Percentiles rank a stretch among this genome's conserved stretches.
phyloP scores from a whole-genome alignment of 371 early-diverging fungal species.

The Phascolomyces articulosus region DNA sequence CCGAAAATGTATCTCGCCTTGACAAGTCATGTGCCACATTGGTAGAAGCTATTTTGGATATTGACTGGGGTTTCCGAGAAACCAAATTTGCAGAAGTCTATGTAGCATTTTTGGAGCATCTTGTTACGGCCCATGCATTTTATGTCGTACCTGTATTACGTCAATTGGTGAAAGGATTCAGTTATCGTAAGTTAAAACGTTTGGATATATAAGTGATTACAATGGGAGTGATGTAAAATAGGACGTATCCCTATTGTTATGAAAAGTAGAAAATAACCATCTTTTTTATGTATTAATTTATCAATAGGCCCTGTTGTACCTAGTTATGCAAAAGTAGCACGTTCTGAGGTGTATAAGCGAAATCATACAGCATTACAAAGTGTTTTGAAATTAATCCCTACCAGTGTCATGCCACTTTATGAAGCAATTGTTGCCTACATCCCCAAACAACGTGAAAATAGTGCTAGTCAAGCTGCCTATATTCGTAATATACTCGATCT shows the following conservation, averaged over 20 bases:
- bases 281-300: too few species aligned
- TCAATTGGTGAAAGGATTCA: conserved; percentile 63
- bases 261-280: too few species aligned
- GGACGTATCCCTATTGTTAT: too few species aligned
- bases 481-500: conserved; percentile 76
- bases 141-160: conserved; percentile 71
- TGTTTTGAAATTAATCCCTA: conserved; percentile 79
- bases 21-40: conserved; percentile 58
- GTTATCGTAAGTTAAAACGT: conserved; percentile 59
- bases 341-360: conserved; percentile 56
- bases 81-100: conserved; percentile 68
- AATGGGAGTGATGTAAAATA: background rate
- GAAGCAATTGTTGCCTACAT: conserved; percentile 68
- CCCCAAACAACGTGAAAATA: conserved; percentile 77
- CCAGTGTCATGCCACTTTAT: conserved; percentile 70
- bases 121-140: conserved; percentile 86
- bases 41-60: conserved; percentile 70
- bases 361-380: conserved; percentile 70
- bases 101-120: conserved; percentile 73
- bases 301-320: conserved; percentile 28
- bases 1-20: conserved; percentile 61
- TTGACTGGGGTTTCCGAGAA: conserved; percentile 73
- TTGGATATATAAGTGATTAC: background rate
- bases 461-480: conserved; percentile 71
- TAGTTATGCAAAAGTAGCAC: conserved; percentile 23